Percentiles rank a stretch among this genome's conserved stretches.
These are phyloP conservation scores for Cercospora zeae-maydis DNA, from an alignment of 2,329 filamentous ascomycete species.

Conservation along the genomic window DNA sequence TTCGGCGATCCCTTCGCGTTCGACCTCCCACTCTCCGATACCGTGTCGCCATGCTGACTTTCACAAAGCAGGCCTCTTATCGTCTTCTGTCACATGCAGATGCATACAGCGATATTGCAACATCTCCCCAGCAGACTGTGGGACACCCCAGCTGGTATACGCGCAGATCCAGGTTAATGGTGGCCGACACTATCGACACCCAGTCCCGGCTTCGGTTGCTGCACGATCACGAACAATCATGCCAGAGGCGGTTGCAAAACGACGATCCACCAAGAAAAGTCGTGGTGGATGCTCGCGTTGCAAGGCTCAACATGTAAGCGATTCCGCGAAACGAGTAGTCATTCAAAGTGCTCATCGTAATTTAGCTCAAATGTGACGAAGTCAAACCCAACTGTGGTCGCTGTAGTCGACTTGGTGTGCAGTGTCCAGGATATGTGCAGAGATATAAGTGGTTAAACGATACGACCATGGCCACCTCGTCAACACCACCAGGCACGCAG, in stretches of 20 bases:
- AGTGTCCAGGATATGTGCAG: slow-evolving; percentile 15
- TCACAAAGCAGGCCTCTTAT: background rate
- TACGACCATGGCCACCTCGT: background rate
- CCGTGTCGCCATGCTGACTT: background rate
- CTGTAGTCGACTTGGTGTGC: slow-evolving; percentile 13
- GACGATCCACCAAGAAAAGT: slow-evolving; percentile 13
- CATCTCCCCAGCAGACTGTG: background rate
- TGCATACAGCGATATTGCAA: background rate
- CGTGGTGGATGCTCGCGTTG: slow-evolving; percentile 19
- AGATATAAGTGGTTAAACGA: slow-evolving; percentile 16
- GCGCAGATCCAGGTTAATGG: background rate
- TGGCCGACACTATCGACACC: background rate
- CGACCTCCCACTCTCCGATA: background rate
- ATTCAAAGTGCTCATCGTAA: background rate
- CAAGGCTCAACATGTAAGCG: slow-evolving; percentile 18
- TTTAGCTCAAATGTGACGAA: slow-evolving; percentile 19
- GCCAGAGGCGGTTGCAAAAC: slow-evolving; percentile 11
- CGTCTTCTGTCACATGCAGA: background rate
- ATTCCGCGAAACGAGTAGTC: background rate
- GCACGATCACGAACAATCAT: background rate
- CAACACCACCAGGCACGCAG: background rate
- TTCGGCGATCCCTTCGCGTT: background rate
- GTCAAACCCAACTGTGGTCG: slow-evolving; percentile 14
- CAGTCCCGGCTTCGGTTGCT: background rate
- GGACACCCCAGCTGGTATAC: background rate